Conservation (phyloP, 2,329 filamentous ascomycete species). For the Aspergillus aculeatinus region DNA sequence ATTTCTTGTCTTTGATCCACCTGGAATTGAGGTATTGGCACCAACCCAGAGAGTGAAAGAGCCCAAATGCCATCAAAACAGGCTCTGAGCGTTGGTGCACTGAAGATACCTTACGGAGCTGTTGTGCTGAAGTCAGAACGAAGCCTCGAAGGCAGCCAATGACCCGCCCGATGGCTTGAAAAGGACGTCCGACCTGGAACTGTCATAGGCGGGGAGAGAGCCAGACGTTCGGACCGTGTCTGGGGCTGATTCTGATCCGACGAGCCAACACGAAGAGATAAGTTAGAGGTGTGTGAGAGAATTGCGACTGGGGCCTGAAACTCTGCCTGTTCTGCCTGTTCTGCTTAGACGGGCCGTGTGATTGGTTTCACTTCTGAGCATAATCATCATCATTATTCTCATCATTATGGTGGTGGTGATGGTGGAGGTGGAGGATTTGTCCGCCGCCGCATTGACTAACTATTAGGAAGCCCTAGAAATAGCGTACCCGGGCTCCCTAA, state of each 20-base stretch:
- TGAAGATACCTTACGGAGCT: background rate
- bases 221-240: slow-evolving; percentile 10
- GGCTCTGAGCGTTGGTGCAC: background rate
- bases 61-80: background rate
- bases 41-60: background rate
- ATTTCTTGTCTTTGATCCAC: slow-evolving; percentile 12
- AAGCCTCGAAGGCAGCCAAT: slow-evolving; percentile 20
- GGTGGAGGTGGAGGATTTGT: background rate
- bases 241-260: slow-evolving; percentile 3
- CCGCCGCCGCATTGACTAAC: background rate
- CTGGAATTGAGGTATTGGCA: slow-evolving; percentile 7
- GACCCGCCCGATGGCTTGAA: slow-evolving; percentile 7
- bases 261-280: background rate
- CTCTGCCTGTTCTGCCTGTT: background rate
- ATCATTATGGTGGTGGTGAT: no score
- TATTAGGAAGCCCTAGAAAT: background rate
- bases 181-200: slow-evolving; percentile 8
- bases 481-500: background rate
- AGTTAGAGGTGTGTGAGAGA: background rate
- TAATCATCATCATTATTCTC: background rate
- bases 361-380: background rate
- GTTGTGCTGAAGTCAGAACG: background rate
- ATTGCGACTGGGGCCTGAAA: background rate
- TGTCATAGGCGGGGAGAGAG: slow-evolving; percentile 16
- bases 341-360: background rate